These are phyloP conservation scores for Priceomyces fermenticarens DNA, from an alignment of 805 yeast genomes.

Conservation along the genomic window DNA sequence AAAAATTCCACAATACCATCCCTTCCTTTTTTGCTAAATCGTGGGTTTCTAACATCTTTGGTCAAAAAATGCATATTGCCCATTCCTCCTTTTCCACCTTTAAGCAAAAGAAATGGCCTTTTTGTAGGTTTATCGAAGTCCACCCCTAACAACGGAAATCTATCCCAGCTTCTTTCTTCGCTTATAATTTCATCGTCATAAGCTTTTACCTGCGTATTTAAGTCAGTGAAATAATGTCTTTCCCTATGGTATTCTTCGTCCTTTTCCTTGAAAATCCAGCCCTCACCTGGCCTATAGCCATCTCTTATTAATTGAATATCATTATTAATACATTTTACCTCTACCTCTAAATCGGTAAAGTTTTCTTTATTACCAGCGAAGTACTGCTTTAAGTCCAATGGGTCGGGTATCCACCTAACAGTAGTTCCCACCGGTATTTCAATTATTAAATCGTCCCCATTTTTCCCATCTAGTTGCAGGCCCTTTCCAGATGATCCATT, in stretches of 20 bases:
- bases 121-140: conserved; percentile 64
- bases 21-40: conserved; percentile 83
- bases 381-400: conserved; percentile 40
- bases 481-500: conserved; percentile 71
- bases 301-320: conserved; percentile 58
- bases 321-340: conserved; percentile 25
- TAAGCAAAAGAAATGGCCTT: conserved; percentile 64
- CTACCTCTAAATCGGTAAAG: conserved; percentile 23
- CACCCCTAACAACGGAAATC: conserved; percentile 77
- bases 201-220: conserved; percentile 60
- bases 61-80: conserved; percentile 96
- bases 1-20: conserved; percentile 62
- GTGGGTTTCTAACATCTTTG: conserved; percentile 78
- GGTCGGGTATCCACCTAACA: conserved; percentile 81
- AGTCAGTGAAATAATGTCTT: conserved; percentile 61
- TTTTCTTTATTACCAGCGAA: conserved; percentile 12
- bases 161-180: conserved; percentile 61
- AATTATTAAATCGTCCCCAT: conserved; percentile 74
- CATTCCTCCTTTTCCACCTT: conserved; percentile 92
- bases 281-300: conserved; percentile 66
- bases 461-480: conserved; percentile 80
- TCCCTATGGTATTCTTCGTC: conserved; percentile 66
- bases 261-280: conserved; percentile 85
- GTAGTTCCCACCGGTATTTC: conserved; percentile 92
- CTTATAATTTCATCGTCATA: conserved; percentile 59